Evolutionary conservation across 495 filamentous ascomycete genomes (phyloP).

Genomic region (Penicillium steckii): DNA sequence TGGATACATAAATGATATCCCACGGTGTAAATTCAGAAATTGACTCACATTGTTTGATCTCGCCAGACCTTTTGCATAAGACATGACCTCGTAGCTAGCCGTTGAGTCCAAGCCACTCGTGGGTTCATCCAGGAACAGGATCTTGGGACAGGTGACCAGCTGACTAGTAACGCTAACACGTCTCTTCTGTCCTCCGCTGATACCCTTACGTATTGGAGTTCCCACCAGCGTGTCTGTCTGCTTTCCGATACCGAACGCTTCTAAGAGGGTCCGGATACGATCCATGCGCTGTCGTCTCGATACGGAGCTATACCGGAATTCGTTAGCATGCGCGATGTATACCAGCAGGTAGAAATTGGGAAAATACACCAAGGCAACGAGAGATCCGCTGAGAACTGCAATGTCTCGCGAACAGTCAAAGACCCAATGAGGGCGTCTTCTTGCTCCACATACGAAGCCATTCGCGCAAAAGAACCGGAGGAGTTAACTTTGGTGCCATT

Average conservation of each 20-base stretch:
- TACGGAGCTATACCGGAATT: conserved; percentile 24
- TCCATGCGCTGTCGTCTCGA: conserved; percentile 48
- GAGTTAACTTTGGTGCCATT: conserved; percentile 50
- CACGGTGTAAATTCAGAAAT: too few relatives aligned
- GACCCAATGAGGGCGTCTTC: conserved; percentile 79
- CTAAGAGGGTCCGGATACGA: conserved; percentile 55
- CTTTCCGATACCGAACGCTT: conserved; percentile 59
- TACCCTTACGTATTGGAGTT: conserved; percentile 75
- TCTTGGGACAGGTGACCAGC: conserved; percentile 73
- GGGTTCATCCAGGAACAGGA: conserved; percentile 80
- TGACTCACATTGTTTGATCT: conserved; percentile 62
- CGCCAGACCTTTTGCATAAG: conserved; percentile 61
- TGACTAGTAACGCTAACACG: conserved; percentile 75
- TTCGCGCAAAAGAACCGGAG: conserved; percentile 34
- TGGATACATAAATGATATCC: too few relatives aligned
- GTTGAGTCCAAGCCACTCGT: conserved; percentile 76
- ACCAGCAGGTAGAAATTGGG: too few relatives aligned
- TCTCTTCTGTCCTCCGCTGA: conserved; percentile 78
- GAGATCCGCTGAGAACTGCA: conserved; percentile 64
- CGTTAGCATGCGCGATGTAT: not conserved
- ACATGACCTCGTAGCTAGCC: conserved; percentile 66
- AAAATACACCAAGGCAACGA: conserved; percentile 58
- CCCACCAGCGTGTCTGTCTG: conserved; percentile 70
- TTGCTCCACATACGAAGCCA: conserved; percentile 78
- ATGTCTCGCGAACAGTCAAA: conserved; percentile 72